These are phyloP conservation scores for Cercis canadensis DNA, from an alignment of 306 rosid genomes.

Conservation along the genomic window DNA sequence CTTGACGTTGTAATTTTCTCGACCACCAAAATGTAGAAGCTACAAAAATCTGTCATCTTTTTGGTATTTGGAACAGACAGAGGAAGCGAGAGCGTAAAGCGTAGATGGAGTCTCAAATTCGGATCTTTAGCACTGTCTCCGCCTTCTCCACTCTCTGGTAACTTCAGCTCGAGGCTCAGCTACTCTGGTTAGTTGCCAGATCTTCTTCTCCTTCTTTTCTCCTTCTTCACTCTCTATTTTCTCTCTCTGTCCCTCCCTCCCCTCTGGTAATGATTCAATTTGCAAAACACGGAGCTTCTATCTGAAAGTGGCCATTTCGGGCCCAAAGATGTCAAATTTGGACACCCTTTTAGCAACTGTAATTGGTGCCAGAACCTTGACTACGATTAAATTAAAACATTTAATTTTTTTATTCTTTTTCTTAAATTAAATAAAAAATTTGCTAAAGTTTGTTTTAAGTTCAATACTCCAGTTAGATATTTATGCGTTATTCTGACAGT, in stretches of 20 bases:
- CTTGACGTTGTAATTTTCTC: conserved; percentile 17
- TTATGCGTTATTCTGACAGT: conserved; percentile 35
- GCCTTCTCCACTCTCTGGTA: conserved; percentile 33
- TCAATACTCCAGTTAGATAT: not conserved
- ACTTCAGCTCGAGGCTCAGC: conserved; percentile 4
- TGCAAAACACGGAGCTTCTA: not conserved
- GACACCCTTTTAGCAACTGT: not conserved
- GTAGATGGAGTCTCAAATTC: conserved; percentile 36
- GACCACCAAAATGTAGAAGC: conserved; percentile 38
- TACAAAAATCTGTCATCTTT: not conserved
- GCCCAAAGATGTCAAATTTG: not conserved
- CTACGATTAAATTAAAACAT: not conserved
- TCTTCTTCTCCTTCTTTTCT: not conserved
- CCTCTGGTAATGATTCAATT: not conserved
- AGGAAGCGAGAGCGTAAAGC: not conserved
- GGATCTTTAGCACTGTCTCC: conserved; percentile 29
- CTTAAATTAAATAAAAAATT: too few species aligned
- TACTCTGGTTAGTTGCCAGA: not conserved
- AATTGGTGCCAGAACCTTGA: not conserved
- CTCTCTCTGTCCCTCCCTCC: not conserved
- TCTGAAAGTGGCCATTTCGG: not conserved
- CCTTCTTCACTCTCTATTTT: not conserved
- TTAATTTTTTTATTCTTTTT: conserved; percentile 25
- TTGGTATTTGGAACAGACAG: not conserved
- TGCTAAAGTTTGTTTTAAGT: too few species aligned